These are phyloP conservation scores for Clonostachys rosea DNA, from an alignment of 2,329 filamentous ascomycete genomes.

Conservation along the genomic window DNA sequence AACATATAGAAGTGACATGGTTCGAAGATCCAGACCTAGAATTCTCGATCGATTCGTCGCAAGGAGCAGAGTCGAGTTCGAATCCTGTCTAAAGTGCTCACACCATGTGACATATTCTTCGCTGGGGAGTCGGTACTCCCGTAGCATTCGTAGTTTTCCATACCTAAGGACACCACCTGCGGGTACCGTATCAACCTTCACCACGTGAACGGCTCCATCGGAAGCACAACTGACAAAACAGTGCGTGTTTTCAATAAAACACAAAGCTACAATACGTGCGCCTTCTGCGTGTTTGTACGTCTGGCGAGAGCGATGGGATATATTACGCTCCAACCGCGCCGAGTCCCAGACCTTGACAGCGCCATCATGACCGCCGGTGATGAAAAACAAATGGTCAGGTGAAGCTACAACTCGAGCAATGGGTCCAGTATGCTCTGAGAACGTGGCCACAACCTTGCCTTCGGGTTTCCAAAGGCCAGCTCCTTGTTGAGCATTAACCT, in stretches of 20 bases:
- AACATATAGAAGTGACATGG: slow-evolving; percentile 76
- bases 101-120: slow-evolving; percentile 84
- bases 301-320: slow-evolving; percentile 81
- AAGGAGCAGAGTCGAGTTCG: slow-evolving; percentile 75
- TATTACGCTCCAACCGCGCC: slow-evolving; percentile 81
- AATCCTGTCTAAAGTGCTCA: slow-evolving; percentile 84
- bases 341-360: slow-evolving; percentile 93
- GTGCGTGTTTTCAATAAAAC: slow-evolving; percentile 91
- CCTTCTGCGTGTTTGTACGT: slow-evolving; percentile 73
- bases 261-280: slow-evolving; percentile 72
- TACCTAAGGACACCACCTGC: slow-evolving; percentile 61
- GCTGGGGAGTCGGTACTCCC: slow-evolving; percentile 72
- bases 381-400: slow-evolving; percentile 90
- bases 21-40: slow-evolving; percentile 78
- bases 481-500: slow-evolving; percentile 35
- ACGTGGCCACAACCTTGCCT: slow-evolving; percentile 79
- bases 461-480: slow-evolving; percentile 71
- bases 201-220: slow-evolving; percentile 85
- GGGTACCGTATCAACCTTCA: slow-evolving; percentile 63
- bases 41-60: slow-evolving; percentile 84
- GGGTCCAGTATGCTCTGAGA: slow-evolving; percentile 79
- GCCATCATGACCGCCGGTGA: slow-evolving; percentile 90
- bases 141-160: slow-evolving; percentile 69
- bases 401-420: slow-evolving; percentile 79
- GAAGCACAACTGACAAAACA: slow-evolving; percentile 87